A percentile compares a stretch with the other conserved stretches of the same genome.
Conservation (phyloP, 768 basidiomycete species). For the Chalciporus chontae region DNA sequence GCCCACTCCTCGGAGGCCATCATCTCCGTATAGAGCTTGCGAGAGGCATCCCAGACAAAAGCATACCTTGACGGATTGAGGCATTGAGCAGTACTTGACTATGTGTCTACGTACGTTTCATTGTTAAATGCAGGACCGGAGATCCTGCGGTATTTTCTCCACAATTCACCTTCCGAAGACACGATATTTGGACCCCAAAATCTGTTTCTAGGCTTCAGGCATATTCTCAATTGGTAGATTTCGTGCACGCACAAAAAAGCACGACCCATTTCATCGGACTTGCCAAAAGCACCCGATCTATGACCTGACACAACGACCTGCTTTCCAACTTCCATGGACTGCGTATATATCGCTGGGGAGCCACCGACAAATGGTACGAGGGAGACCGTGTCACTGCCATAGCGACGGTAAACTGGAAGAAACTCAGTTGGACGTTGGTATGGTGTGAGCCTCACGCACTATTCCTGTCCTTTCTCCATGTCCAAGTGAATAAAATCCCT, state of each 20-base stretch:
- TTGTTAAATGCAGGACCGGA: slow-evolving; percentile 22
- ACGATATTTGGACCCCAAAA: slow-evolving; percentile 20
- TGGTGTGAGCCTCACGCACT: neutral
- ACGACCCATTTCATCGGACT: slow-evolving; percentile 6
- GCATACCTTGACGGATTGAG: slow-evolving; percentile 13
- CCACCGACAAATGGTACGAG: slow-evolving; percentile 20
- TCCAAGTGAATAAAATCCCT: slow-evolving; percentile 21
- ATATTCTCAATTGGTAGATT: neutral
- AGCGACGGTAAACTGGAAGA: slow-evolving; percentile 16
- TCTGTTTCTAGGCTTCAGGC: slow-evolving; percentile 2
- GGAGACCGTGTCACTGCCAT: slow-evolving; percentile 20
- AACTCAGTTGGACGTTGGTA: neutral
- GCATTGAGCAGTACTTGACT: neutral
- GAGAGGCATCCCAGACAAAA: slow-evolving; percentile 20
- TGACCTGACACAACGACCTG: slow-evolving; percentile 20
- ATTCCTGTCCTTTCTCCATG: slow-evolving; percentile 22
- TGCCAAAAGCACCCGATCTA: slow-evolving; percentile 17
- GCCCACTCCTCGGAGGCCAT: slow-evolving; percentile 15
- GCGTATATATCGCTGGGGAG: slow-evolving; percentile 19
- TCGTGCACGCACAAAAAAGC: slow-evolving; percentile 17
- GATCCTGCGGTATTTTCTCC: slow-evolving; percentile 23
- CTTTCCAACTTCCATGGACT: slow-evolving; percentile 18
- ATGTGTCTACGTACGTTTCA: slow-evolving; percentile 15
- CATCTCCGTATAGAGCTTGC: slow-evolving; percentile 21
- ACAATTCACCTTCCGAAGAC: slow-evolving; percentile 8